Base-by-base conservation (phyloP, 2,329 filamentous ascomycete genomes). In the Colletotrichum lini region DNA sequence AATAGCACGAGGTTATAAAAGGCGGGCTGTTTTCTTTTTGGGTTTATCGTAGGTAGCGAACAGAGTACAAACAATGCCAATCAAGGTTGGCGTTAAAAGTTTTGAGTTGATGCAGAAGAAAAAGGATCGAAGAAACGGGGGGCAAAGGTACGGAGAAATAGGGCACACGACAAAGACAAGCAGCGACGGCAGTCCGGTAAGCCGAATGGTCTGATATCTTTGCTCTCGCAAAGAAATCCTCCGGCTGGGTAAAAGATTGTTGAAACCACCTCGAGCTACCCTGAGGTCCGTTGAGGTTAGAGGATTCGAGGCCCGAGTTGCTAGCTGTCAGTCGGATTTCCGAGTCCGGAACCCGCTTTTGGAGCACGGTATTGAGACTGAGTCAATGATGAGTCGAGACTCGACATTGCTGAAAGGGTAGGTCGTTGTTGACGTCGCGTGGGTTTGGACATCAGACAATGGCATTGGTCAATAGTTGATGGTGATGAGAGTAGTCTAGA, bases 331-430 rank as follows among this genome's bases (percentile, higher is more conserved):
- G n/a, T 47, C 21, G 18, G 52, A n/a, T 15, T 38, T 53, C 30
- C 23, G 26, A 15, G 35, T 50, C 26, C 54, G 30, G 53, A 57
- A 57, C 45, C 26, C 44, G 30, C 21, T 53, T 35, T 15, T 44
- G n/a, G 47, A 40, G 40, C 23, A 45, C 38, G 50, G 30, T 10
- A 23, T 9, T 30, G 50, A 53, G 21, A 18, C 26, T 70, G 64
- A 70, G 56, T 70, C 64, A 67, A 56, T 16, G 56, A 67, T 67
- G 68, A 70, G 64, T 70, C 64, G 63, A 65, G 38, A 16, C 40
- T 50, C 64, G 57, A 65, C 26, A 16, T 52, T 50, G n/a, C 16
- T 23, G 23, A 40, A 62, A 54, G 50, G 44, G 18, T 18, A 30
- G 10, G 30, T 23, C 23, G 44, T 65, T 42, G 35, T 35, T 21